Base-by-base conservation (phyloP, 768 basidiomycete species). In the Podaxis mareebaensis region DNA sequence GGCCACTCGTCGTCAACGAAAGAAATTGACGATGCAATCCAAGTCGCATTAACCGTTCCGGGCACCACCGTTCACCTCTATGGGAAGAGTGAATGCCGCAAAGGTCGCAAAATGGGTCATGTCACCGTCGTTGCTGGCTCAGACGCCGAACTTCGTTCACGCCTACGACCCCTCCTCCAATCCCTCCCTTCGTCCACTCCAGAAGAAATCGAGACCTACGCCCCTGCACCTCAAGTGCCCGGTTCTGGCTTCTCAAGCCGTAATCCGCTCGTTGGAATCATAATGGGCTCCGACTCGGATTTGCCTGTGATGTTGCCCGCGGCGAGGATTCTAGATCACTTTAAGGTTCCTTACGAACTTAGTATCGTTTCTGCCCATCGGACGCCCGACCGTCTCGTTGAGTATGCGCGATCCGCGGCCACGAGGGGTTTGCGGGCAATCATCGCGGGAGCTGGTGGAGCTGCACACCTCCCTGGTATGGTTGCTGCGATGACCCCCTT, bases 201-300 rank as follows among this genome's bases (percentile, higher is more conserved):
- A 24, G 73, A 77, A 7, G 90, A 92, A 62, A 71, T 85, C 20
- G 80, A 83, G 40, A 67, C 78, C 4, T 84, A 86, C 72, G 81
- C 85, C 0, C 84, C 91, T 0, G 67, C 72, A 0, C 69, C 79
- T 0, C 79, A 81, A 1, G 60, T 69, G 2, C 77, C 81, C 0
- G 77, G 80, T 1, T 77, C 80, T 17, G 85, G 85, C 1, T 80
- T 83, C 71, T 84, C 93, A 6, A 83, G 89, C 70, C 72, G 76
- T 0, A 79, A 85, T 56, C 95, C 96, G 5, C 81, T 98, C 11
- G 92, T 98, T 0, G 91, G 92, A 0, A 84, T 99, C 64, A 95
- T 99, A 73, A 99, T 99, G 97, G 97, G 97, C 17, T 96, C 95
- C 10, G 96, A 99, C 76, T 98, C 96, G 13, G 97, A 99, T 73